Evolutionary conservation across 2,329 filamentous ascomycete species (phyloP).

Genomic region (Stemphylium lycopersici): DNA sequence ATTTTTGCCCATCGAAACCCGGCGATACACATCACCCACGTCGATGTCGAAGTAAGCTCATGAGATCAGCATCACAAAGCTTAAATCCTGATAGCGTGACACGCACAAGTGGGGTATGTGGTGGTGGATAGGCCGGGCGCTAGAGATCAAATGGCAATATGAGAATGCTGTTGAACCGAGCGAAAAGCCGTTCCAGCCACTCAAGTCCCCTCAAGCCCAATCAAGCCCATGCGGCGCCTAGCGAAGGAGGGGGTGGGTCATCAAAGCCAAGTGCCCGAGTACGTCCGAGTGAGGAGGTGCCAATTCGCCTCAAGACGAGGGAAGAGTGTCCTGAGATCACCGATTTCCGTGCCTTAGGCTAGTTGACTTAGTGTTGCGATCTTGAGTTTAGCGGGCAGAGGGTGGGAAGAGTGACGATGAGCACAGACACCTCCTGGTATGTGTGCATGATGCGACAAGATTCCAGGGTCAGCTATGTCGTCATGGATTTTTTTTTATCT

Average conservation of each 20-base stretch:
- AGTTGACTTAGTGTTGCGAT: no score
- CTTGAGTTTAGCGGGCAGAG: no score
- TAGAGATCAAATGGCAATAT: neutral
- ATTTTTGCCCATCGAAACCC: neutral
- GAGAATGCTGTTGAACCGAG: conserved; percentile 1
- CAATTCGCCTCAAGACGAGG: no score
- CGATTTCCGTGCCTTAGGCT: no score
- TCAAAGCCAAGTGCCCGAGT: no score
- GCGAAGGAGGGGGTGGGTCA: no score
- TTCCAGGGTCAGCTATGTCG: conserved; percentile 4
- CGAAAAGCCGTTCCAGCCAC: neutral
- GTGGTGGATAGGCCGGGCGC: conserved; percentile 7
- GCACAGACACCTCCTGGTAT: neutral
- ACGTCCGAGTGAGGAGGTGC: no score
- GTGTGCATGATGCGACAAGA: conserved; percentile 5
- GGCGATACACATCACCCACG: neutral
- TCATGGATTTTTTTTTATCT: neutral
- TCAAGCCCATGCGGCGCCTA: no score
- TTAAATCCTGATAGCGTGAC: conserved; percentile 3
- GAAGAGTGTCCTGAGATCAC: no score
- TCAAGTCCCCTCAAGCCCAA: neutral
- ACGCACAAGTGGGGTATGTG: neutral
- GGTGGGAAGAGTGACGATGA: neutral
- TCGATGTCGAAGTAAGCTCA: conserved; percentile 18
- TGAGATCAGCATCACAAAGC: conserved; percentile 16